phyloP scores from a whole-genome alignment of 106 monocot species.

The Apostasia ramifera region DNA sequence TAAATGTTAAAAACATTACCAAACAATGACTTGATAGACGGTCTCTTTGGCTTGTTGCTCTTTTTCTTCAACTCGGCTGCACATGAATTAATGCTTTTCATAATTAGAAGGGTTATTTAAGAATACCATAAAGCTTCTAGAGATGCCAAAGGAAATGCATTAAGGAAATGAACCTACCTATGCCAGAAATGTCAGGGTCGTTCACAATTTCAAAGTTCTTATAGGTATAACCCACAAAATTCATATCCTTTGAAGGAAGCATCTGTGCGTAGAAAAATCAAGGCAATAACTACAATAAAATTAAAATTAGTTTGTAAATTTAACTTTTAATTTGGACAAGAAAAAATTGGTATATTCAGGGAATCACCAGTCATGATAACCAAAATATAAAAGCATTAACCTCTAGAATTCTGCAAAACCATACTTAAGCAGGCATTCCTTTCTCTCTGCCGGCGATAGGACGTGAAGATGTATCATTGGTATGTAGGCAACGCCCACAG shows the following conservation, averaged over 20 bases:
- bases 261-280: conserved; percentile 25
- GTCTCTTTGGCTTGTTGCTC: conserved; percentile 52
- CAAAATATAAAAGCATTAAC: no score
- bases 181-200: conserved; percentile 36
- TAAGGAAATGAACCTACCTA: conserved; percentile 17
- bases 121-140: neutral
- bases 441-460: no score
- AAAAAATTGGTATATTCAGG: no score
- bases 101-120: neutral
- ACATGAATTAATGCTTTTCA: neutral
- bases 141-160: neutral
- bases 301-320: no score
- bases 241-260: conserved; percentile 54
- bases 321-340: no score
- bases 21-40: conserved; percentile 54
- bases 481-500: no score
- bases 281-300: neutral
- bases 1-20: conserved; percentile 21
- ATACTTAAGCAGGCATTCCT: no score
- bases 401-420: no score
- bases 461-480: no score
- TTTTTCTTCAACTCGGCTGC: conserved; percentile 61
- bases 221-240: conserved; percentile 62
- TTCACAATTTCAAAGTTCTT: conserved; percentile 58
- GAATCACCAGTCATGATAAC: no score